These are phyloP conservation scores for Hericium rajendrae DNA, from an alignment of 768 basidiomycete species.

Conservation along the genomic window DNA sequence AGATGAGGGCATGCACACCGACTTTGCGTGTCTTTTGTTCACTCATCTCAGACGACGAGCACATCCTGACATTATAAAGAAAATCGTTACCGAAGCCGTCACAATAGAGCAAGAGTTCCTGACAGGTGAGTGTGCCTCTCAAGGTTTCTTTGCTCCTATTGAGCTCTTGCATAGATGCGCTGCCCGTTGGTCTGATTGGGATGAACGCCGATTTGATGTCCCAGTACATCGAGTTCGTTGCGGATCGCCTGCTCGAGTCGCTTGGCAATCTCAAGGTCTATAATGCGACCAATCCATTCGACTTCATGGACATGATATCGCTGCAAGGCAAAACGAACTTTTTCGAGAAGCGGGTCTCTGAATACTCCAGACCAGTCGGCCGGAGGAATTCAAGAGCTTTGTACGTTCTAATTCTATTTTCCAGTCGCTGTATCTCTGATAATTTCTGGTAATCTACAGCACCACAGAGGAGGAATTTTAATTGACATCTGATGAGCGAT, in stretches of 20 bases:
- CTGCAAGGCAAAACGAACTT: conserved; percentile 96
- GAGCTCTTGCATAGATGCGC: conserved; percentile 44
- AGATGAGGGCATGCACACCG: conserved; percentile 95
- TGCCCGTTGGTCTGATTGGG: conserved; percentile 80
- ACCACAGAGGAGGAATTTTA: neutral
- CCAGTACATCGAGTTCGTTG: conserved; percentile 87
- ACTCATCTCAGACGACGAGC: conserved; percentile 72
- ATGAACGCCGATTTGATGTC: conserved; percentile 90
- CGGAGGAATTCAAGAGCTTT: neutral
- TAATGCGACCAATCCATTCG: conserved; percentile 71
- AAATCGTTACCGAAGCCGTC: conserved; percentile 77
- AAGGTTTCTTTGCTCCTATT: neutral
- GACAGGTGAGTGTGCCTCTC: conserved; percentile 41
- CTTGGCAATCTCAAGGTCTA: conserved; percentile 79
- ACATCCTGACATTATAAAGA: conserved; percentile 63
- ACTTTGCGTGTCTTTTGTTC: conserved; percentile 89
- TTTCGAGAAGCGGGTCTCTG: conserved; percentile 91
- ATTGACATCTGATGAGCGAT: neutral
- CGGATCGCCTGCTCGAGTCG: conserved; percentile 77
- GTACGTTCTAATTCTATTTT: neutral
- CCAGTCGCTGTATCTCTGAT: neutral
- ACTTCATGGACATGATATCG: conserved; percentile 94
- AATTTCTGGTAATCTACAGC: neutral
- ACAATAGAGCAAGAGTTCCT: conserved; percentile 81
- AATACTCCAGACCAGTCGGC: conserved; percentile 49